Evolutionary conservation across 495 filamentous ascomycete genomes (phyloP), one percentile per base, ranked within the genome.

Genomic region (Poronia punctata): DNA sequence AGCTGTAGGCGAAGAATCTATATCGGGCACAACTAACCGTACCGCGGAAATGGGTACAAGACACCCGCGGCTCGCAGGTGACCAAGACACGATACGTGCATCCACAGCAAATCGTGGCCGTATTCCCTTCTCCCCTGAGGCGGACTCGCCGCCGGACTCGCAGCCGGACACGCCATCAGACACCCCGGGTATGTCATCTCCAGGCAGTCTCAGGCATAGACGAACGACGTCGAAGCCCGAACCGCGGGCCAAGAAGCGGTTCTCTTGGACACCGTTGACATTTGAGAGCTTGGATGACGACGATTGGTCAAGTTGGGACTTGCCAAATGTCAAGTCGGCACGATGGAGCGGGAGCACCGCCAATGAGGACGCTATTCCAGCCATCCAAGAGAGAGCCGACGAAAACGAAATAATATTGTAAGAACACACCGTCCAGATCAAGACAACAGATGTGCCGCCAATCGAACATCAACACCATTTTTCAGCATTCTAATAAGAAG

Each of bases 1-100:
- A 10, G 94, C 92, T 2, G 86, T 96, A 9, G 92, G 90, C 26
- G 92, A 97, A 21, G 92, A 97, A 61, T 84, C 77, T 8, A 78
- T 87, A 42, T 64, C 67, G 35, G 65, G 67, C 8, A 63, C 65
- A 17, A 49, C 56, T 37, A 44, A 61, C 46, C 47, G 53, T 38
- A 61, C 52, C 18, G 50, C 45, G 15, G 39, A 46, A n/a, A 45
- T 60, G 46, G 32, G 28, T 38, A 41, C 42, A 49, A 42, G 55
- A 36, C 10, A 48, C 45, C 47, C 45, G 41, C 48, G 51, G 49
- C 33, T 40, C 51, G 45, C 60, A 21, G 35, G 49, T 43, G 46
- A 62, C 20, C 63, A 65, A 26, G 59, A 64, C 46, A 61, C 60
- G 12, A 60, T 64, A 47, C 59, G 70, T 26, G 60, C 54, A 18